phyloP scores from a whole-genome alignment of 257 asterid species.

The Fraxinus cuspidata region DNA sequence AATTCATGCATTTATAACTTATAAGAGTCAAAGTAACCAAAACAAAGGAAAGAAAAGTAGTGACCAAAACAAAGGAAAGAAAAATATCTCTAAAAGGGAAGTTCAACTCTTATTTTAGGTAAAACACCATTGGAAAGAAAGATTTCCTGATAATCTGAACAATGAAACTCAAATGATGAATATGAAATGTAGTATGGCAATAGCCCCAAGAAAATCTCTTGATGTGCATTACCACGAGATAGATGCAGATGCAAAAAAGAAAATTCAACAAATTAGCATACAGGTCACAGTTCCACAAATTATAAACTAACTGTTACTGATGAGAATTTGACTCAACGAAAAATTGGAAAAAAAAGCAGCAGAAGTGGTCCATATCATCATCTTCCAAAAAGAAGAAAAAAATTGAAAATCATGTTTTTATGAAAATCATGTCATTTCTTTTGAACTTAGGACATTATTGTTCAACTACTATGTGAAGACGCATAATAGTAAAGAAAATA shows the following conservation, averaged over 20 bases:
- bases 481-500: slow-evolving; percentile 16
- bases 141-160: not conserved
- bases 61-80: not conserved
- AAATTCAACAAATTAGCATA: not conserved
- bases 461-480: slow-evolving; percentile 1
- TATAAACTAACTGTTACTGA: not conserved
- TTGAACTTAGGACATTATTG: not conserved
- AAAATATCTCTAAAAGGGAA: not conserved
- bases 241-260: not conserved
- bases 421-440: not conserved
- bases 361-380: not conserved
- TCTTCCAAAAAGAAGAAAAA: not conserved
- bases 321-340: not conserved
- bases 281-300: not conserved
- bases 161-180: not conserved
- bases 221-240: slow-evolving; percentile 1
- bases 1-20: not conserved
- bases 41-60: not conserved
- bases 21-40: not conserved
- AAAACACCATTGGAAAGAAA: not conserved
- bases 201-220: not conserved
- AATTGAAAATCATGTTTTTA: not conserved
- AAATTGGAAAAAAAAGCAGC: not conserved
- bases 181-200: not conserved
- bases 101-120: not conserved